Conservation (phyloP, 805 yeast species). For the Candida lessepsii region DNA sequence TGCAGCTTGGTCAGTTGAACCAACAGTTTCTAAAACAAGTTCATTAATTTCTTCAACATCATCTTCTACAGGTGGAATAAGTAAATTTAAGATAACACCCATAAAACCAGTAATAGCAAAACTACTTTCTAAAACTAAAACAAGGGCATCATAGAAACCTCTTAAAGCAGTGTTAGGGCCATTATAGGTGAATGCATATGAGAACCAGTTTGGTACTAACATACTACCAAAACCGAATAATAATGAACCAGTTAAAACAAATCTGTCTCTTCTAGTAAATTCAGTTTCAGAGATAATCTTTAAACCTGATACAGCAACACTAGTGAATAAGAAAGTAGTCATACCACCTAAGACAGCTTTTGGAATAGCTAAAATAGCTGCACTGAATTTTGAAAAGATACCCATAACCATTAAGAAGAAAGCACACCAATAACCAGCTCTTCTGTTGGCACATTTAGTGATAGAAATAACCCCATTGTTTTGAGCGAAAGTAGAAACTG, state of each 20-base stretch:
- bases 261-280: conserved; percentile 72
- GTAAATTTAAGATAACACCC: conserved; percentile 58
- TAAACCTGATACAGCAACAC: conserved; percentile 75
- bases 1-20: conserved; percentile 39
- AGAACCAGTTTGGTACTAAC: conserved; percentile 65
- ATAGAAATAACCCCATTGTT: conserved; percentile 92
- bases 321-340: conserved; percentile 73
- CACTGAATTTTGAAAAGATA: conserved; percentile 80
- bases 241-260: conserved; percentile 63
- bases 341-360: conserved; percentile 71
- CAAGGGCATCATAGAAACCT: conserved; percentile 69
- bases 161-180: conserved; percentile 56
- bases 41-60: conserved; percentile 48
- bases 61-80: conserved; percentile 60
- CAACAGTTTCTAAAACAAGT: conserved; percentile 41
- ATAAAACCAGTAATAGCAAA: conserved; percentile 69
- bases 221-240: conserved; percentile 68
- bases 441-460: conserved; percentile 87
- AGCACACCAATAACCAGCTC: conserved; percentile 77
- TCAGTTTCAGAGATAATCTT: conserved; percentile 60
- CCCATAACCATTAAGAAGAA: conserved; percentile 86
- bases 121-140: conserved; percentile 69
- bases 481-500: conserved; percentile 90
- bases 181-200: conserved; percentile 58
- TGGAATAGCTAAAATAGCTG: conserved; percentile 70